Base-by-base conservation (phyloP, 1,284 basidiomycete species). In the Ceratobasidium sp. region DNA sequence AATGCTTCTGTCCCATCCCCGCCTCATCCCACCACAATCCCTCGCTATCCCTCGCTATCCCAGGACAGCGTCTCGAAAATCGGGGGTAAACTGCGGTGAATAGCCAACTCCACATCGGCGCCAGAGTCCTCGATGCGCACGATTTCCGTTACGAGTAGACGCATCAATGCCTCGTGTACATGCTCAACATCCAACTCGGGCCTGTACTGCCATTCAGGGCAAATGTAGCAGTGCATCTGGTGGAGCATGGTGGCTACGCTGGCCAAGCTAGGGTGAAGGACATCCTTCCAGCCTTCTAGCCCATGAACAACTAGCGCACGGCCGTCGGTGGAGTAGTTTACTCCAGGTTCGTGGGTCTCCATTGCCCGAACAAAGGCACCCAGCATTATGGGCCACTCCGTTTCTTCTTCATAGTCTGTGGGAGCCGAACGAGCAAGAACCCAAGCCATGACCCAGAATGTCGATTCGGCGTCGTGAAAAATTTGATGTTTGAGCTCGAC, bases 381-480 rank as follows among this genome's bases (percentile, higher is more conserved):
- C n/a, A n/a, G n/a, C n/a, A n/a, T n/a, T n/a, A n/a, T n/a, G n/a
- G 37, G 19, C 31, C 24, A 41, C 22, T 41, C 1, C 5, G 19
- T 34, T 16, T 63, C 61, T 24, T 19, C 19, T 43, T 16, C 39
- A 19, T 41, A 63, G 61, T 48, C 22, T 27, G 8, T 41, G n/a
- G 37, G 34, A 13, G 43, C n/a, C 1, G 61, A 24, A 27, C 61
- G 41, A 27, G 41, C 24, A 22, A 63, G 61, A 6, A 16, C 27
- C 61, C 61, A 63, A 29, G 61, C 31, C 1, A 63, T 24, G 6
- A 63, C 37, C 61, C 61, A 63, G 27, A 63, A 63, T 4, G 41
- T 46, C 29, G 61, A 63, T 46, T 63, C 43, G 1, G 61, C 61
- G 22, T 63, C 61, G 27, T 63, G 61, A 29, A 63, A 63, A 41